Percentiles rank a stretch among this genome's conserved stretches.
These are phyloP conservation scores for Teratosphaeria destructans DNA, from an alignment of 2,329 filamentous ascomycete genomes.

Conservation along the genomic window DNA sequence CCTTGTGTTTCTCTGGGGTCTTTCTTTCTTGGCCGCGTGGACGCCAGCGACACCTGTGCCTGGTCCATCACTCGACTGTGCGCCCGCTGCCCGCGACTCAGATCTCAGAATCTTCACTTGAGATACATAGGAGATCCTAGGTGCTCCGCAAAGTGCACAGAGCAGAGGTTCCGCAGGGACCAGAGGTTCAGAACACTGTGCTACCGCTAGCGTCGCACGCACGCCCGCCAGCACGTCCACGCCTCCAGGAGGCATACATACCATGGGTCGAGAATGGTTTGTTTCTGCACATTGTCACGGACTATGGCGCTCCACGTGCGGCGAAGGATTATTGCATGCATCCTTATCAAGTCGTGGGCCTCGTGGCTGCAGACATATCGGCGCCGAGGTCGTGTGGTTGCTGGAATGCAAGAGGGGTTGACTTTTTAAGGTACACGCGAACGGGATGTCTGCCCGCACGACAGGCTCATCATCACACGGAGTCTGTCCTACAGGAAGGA, in stretches of 20 bases:
- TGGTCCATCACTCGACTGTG: no score
- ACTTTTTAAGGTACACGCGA: neutral
- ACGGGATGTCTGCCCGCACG: neutral
- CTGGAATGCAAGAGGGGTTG: neutral
- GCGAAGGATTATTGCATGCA: neutral
- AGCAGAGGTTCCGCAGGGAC: neutral
- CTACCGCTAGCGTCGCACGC: neutral
- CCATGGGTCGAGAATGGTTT: no score
- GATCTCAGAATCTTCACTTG: no score
- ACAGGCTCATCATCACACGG: no score
- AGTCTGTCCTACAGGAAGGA: no score
- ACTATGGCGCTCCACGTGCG: neutral
- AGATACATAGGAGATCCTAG: no score
- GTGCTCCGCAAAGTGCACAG: neutral
- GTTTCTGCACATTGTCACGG: no score
- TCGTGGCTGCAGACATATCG: neutral
- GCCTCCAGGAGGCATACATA: neutral
- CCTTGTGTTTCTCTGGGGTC: no score
- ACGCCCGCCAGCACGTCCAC: neutral
- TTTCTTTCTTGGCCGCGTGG: no score
- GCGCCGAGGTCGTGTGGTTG: neutral
- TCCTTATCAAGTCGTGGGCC: no score
- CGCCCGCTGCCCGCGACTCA: no score
- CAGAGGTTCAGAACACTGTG: neutral
- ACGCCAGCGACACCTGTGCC: no score